Conservation (phyloP, 208 protist species). For the Acanthamoeba castellanii region DNA sequence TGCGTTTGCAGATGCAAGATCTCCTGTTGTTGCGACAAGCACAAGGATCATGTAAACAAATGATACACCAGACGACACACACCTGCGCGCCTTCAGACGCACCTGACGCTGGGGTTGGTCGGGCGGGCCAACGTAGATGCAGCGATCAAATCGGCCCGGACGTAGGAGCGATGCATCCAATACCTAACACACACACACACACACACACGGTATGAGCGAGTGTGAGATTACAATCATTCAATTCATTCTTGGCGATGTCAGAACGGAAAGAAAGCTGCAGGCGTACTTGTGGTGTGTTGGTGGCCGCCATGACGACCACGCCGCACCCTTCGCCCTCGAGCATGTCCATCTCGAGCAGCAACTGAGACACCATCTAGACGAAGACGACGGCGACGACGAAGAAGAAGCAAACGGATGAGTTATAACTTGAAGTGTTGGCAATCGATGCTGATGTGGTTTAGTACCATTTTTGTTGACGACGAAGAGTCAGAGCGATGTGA, state of each 20-base stretch:
- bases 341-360: slow-evolving; percentile 64
- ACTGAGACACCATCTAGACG: slow-evolving; percentile 68
- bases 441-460: not conserved
- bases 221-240: not conserved
- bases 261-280: not conserved
- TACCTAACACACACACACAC: not conserved
- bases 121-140: slow-evolving; percentile 71
- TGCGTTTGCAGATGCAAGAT: slow-evolving; percentile 22
- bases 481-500: slow-evolving; percentile 18
- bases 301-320: slow-evolving; percentile 63
- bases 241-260: too few species aligned
- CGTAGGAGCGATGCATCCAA: slow-evolving; percentile 25
- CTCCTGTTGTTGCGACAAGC: not conserved
- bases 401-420: not conserved
- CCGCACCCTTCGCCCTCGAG: slow-evolving; percentile 9
- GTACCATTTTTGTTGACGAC: slow-evolving; percentile 63
- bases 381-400: not conserved
- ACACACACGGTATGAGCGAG: not conserved
- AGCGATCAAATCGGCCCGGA: slow-evolving; percentile 54
- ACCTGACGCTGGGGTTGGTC: not conserved
- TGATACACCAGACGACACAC: too few species aligned
- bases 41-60: not conserved
- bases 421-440: not conserved
- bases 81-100: not conserved
- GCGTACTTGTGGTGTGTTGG: slow-evolving; percentile 47